phyloP scores from a whole-genome alignment of 2,329 filamentous ascomycete species.

The Trichophyton benhamiae region DNA sequence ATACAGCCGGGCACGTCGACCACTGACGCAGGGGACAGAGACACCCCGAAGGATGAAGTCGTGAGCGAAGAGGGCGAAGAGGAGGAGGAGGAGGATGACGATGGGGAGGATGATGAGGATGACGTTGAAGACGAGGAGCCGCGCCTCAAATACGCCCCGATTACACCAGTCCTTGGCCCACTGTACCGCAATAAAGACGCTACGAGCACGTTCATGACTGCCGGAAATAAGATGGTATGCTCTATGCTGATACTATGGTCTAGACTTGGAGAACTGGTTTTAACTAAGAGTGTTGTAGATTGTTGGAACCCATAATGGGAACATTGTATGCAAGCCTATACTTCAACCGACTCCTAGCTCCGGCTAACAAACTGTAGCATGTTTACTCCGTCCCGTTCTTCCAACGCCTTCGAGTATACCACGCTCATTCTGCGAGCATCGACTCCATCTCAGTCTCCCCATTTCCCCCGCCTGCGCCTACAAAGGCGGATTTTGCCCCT shows the following conservation, averaged over 20 bases:
- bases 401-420: slow-evolving; percentile 70
- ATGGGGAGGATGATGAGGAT: slow-evolving; percentile 54
- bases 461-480: slow-evolving; percentile 51
- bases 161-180: slow-evolving; percentile 66
- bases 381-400: slow-evolving; percentile 73
- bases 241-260: neutral
- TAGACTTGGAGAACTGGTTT: neutral
- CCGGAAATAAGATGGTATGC: slow-evolving; percentile 89
- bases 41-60: neutral
- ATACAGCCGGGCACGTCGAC: slow-evolving; percentile 12
- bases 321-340: slow-evolving; percentile 55
- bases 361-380: slow-evolving; percentile 47
- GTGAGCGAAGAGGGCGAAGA: slow-evolving; percentile 13
- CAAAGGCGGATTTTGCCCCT: slow-evolving; percentile 7
- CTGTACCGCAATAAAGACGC: slow-evolving; percentile 93
- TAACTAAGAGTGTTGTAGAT: slow-evolving; percentile 44
- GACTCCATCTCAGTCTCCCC: slow-evolving; percentile 86
- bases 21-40: slow-evolving; percentile 6
- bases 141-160: slow-evolving; percentile 76
- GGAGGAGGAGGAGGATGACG: slow-evolving; percentile 25
- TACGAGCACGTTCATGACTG: slow-evolving; percentile 79
- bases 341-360: neutral
- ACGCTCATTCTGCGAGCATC: slow-evolving; percentile 83
- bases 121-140: slow-evolving; percentile 91
- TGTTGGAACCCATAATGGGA: slow-evolving; percentile 89